Evolutionary conservation across 345 rosid species (phyloP), one percentile per base, ranked within the genome.

Genomic region (Gossypium bickii): DNA sequence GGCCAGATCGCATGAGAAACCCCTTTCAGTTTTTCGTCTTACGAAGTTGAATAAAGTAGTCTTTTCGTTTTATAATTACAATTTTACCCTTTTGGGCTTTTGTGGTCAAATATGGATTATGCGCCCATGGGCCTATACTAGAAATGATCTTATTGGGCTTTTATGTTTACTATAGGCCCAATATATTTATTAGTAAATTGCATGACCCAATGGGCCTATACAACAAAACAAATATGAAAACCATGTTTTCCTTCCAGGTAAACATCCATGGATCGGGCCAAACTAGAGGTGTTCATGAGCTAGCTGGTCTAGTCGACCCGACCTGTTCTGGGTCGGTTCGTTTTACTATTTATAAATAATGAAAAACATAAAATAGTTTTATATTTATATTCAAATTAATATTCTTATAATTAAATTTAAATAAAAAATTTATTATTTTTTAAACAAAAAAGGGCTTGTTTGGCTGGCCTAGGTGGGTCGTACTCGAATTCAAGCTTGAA

Each of bases 1-100:
- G 81, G 78, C 57, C 67, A 58, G 15, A 58, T 27, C 38, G 22
- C 83, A 81, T 57, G 9, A 43, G 74, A 53, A 80, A 80, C 81
- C 80, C 74, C 81, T 73, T 70, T 62, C 2, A 9, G 4, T 34
- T 56, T 56, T 80, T 72, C 55, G 12, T 48, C 58, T 47, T 47
- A 44, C 11, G 16, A 67, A 77, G 75, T 77, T 29, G 73, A 75
- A 56, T 20, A 48, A 10, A 41, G 7, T 17, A 45, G 57, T 29
- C 45, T 34, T 34, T 16, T 9, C 10, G 13, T 27, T 55, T 34
- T 4, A 2, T 8, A 34, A 7, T 78, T 73, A 75, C 80, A 2
- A 2, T 43, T 58, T 75, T 80, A 29, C 80, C 86, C 80, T 29
- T 67, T 0, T 20, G 6, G 70, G 9, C 41, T 5, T 34, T 16